A percentile compares a stretch with the other conserved stretches of the same genome.
These are phyloP conservation scores for Xenosphaeropsis pyriputrescens DNA, from an alignment of 2,329 filamentous ascomycete species.

Conservation along the genomic window DNA sequence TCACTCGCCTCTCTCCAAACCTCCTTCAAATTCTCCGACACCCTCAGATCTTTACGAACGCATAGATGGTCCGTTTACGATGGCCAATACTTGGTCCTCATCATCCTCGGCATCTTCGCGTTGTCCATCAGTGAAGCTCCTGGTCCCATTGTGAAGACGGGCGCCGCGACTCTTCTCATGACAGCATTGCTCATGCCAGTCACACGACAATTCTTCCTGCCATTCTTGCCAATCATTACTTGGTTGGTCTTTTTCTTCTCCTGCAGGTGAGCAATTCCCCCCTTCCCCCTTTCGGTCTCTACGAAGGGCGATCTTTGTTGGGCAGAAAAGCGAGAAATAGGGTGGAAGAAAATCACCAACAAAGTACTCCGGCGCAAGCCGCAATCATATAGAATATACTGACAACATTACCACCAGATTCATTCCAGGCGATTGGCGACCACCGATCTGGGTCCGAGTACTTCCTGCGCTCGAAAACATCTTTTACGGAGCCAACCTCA, in stretches of 20 bases:
- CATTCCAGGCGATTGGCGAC: slow-evolving; percentile 76
- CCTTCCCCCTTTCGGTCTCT: too few species aligned
- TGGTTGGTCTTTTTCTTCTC: slow-evolving; percentile 89
- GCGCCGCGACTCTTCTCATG: slow-evolving; percentile 51
- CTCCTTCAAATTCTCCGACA: slow-evolving; percentile 69
- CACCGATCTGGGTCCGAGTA: slow-evolving; percentile 90
- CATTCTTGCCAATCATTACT: slow-evolving; percentile 69
- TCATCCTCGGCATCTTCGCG: slow-evolving; percentile 65
- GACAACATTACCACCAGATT: slow-evolving; percentile 42
- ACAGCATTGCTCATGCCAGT: slow-evolving; percentile 65
- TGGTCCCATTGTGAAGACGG: slow-evolving; percentile 65
- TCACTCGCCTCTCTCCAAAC: slow-evolving; percentile 66
- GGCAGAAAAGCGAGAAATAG: too few species aligned
- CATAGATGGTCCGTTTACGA: slow-evolving; percentile 77
- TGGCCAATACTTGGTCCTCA: slow-evolving; percentile 67
- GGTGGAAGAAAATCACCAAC: too few species aligned
- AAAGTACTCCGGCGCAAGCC: too few species aligned
- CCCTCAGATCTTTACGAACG: slow-evolving; percentile 57
- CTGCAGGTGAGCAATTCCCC: slow-evolving; percentile 74
- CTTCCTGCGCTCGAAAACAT: slow-evolving; percentile 92
- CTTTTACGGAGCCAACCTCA: slow-evolving; percentile 87
- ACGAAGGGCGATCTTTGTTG: too few species aligned
- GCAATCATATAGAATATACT: not conserved
- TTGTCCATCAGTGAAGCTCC: slow-evolving; percentile 67
- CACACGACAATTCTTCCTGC: slow-evolving; percentile 82